phyloP scores from a whole-genome alignment of 2,329 filamentous ascomycete species.

The Clonostachys byssicola region DNA sequence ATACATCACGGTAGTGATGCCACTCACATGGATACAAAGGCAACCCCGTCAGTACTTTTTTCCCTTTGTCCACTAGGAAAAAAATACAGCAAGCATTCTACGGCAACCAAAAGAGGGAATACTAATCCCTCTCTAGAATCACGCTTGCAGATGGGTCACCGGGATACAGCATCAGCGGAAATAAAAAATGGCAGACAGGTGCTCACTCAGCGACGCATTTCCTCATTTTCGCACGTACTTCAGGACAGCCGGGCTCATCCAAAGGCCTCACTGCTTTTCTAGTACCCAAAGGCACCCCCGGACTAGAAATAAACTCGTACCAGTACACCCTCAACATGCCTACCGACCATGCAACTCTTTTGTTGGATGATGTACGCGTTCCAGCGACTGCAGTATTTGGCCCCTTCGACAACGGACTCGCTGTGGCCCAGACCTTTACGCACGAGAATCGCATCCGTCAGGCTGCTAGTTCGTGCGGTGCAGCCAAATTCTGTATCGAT shows the following conservation, averaged over 20 bases:
- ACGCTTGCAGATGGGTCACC: too few species aligned
- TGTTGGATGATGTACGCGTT: slow-evolving; percentile 4
- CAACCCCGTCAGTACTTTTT: background rate
- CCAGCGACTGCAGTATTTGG: slow-evolving; percentile 5
- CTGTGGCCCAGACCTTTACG: slow-evolving; percentile 9
- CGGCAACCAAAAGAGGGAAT: too few species aligned
- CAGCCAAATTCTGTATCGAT: slow-evolving; percentile 8
- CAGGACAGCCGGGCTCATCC: slow-evolving; percentile 6
- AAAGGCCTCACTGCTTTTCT: slow-evolving; percentile 9
- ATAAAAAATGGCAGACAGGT: slow-evolving; percentile 10
- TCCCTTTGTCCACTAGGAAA: too few species aligned
- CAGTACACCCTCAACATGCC: slow-evolving; percentile 12
- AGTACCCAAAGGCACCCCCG: slow-evolving; percentile 4
- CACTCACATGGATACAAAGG: slow-evolving; percentile 8
- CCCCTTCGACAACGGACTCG: slow-evolving; percentile 5
- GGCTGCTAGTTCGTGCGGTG: slow-evolving; percentile 8
- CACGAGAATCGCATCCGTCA: slow-evolving; percentile 10
- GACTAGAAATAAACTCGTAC: slow-evolving; percentile 6
- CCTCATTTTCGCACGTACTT: slow-evolving; percentile 9
- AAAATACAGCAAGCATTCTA: too few species aligned
- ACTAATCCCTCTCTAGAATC: too few species aligned
- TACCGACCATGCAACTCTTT: slow-evolving; percentile 8
- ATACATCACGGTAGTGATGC: slow-evolving; percentile 9
- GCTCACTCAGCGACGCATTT: slow-evolving; percentile 8
- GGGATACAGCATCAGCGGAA: slow-evolving; percentile 8